Base-by-base conservation (phyloP, 2,329 filamentous ascomycete species). In the Aspergillus luchuensis region DNA sequence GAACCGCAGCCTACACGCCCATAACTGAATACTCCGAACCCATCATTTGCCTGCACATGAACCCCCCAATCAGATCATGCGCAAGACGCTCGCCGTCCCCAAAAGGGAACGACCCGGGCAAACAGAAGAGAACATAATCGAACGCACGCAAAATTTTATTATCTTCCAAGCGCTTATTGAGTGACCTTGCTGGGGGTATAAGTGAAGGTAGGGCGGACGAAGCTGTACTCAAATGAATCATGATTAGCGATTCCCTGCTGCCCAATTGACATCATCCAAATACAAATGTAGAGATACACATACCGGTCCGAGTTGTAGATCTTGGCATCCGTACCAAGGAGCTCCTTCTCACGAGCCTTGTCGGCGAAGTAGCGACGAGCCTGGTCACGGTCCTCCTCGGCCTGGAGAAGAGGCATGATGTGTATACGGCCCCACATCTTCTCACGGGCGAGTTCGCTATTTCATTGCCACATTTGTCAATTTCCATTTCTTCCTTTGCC, bases 351-450 rank as follows among this genome's bases (percentile, higher is more conserved):
- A 67, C 95, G 86, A 67, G 88, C 89, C 85, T 92, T 88, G 78
- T 96, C 91, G 60, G 95, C 95, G 67, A 89, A 85, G 78, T 94
- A 86, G 74, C 94, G 85, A 68, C 95, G 87, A 65, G 97, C 93
- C 76, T 94, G 89, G 80, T 99, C 95, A 63, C 95, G 89, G 82
- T 99, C 95, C 79, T 97, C 92, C 76, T 99, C 95, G 59, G 95
- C 95, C 78, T 98, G 94, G 66, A 99, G 87, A 65, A 97, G 82
- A 60, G 95, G 95, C 73, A 94, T 95, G 66, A 99, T 85, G 80
- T 98, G 88, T 80, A 99, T 96, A 75, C 95, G 90, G 63, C 91
- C 87, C 95, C 95, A 99, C 87, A 97, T 95, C 84, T 98, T 99
- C 76, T 99, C 95, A 71, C 95, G 91, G 65, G 89, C 91, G 68